These are phyloP conservation scores for Adansonia madagascariensis DNA, from an alignment of 441 rosid species.

Conservation along the genomic window DNA sequence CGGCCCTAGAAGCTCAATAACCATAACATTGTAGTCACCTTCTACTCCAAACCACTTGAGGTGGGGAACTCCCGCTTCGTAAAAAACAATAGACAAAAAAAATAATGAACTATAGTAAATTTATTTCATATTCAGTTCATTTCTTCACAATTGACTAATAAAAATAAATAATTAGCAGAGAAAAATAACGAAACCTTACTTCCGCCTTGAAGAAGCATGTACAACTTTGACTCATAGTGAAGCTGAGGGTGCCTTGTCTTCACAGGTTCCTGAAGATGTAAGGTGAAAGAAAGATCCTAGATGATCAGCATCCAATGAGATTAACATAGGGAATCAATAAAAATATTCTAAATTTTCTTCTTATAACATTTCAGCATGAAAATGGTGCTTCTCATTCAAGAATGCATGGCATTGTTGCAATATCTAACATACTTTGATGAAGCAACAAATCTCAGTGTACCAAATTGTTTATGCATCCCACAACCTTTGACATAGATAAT, in stretches of 20 bases:
- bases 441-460: background rate
- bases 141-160: background rate
- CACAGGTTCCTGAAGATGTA: conserved; percentile 57
- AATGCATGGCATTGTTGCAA: conserved; percentile 5
- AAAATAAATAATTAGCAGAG: conserved; percentile 10
- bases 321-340: background rate
- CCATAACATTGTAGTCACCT: conserved; percentile 77
- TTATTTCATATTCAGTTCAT: background rate
- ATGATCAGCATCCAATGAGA: background rate
- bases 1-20: conserved; percentile 88
- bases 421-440: conserved; percentile 3
- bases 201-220: conserved; percentile 81
- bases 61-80: conserved; percentile 80
- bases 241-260: conserved; percentile 81
- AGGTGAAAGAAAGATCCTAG: background rate
- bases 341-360: conserved; percentile 3
- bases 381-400: background rate
- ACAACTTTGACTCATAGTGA: conserved; percentile 74
- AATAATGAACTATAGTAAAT: conserved; percentile 17
- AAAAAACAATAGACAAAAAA: conserved; percentile 27
- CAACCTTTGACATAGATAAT: background rate
- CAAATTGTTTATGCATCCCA: background rate
- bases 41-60: conserved; percentile 92
- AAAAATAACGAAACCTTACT: conserved; percentile 41
- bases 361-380: background rate